Evolutionary conservation across 106 monocot genomes (phyloP).

Genomic region (Ottelia alismoides): DNA sequence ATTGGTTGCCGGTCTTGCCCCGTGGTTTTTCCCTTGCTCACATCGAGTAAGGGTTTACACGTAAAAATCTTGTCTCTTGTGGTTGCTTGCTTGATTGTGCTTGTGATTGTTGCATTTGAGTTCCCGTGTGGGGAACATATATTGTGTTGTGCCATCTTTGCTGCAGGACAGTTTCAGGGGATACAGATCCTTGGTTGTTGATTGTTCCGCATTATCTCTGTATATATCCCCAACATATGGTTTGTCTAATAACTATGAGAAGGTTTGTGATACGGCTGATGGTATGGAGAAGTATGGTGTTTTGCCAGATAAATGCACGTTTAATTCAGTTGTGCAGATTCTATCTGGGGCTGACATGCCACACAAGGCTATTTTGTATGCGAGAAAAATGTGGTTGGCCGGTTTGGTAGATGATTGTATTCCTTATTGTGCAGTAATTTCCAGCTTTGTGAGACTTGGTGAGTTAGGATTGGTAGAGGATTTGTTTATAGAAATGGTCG

Average conservation of each 20-base stretch:
- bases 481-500: constrained; percentile 66
- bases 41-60: too few species aligned
- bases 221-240: too few species aligned
- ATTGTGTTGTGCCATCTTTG: too few species aligned
- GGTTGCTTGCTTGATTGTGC: too few species aligned
- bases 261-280: constrained; percentile 47
- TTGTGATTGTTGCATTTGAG: too few species aligned
- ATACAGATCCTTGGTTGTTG: too few species aligned
- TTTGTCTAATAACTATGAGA: constrained; percentile 34
- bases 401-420: constrained; percentile 49
- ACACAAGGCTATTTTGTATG: constrained; percentile 43
- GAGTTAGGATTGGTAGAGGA: constrained; percentile 34
- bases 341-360: constrained; percentile 46
- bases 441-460: constrained; percentile 44
- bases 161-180: too few species aligned
- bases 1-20: too few species aligned
- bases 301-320: constrained; percentile 68
- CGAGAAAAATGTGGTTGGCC: constrained; percentile 48
- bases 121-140: too few species aligned
- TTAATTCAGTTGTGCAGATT: constrained; percentile 65
- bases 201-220: too few species aligned
- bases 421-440: constrained; percentile 64
- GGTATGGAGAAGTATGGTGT: constrained; percentile 40
- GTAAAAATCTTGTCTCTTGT: too few species aligned
- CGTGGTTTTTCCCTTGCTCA: too few species aligned